A percentile compares a stretch with the other conserved stretches of the same genome.
Evolutionary conservation across 208 protist species (phyloP).

Genomic region (Acanthamoeba lenticulata): DNA sequence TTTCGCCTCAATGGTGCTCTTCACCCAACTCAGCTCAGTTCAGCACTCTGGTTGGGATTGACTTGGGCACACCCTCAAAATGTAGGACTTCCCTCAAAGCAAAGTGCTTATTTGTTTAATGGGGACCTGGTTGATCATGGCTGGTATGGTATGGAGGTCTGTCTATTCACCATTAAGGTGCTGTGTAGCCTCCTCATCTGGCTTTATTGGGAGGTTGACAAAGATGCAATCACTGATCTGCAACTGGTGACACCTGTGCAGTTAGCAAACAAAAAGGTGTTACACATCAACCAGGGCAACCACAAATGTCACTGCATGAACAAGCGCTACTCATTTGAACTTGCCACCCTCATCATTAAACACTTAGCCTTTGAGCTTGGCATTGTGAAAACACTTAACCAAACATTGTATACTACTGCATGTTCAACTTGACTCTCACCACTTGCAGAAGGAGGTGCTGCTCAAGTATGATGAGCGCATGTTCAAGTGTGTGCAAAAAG

Average conservation of each 20-base stretch:
- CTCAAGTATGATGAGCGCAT: conserved; percentile 84
- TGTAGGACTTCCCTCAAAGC: not conserved
- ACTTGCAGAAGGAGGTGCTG: conserved; percentile 13
- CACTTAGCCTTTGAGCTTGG: not conserved
- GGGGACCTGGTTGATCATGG: conserved; percentile 93
- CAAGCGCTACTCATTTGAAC: conserved; percentile 97
- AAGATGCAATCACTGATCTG: too few species aligned
- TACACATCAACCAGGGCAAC: conserved; percentile 92
- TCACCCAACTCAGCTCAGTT: not conserved
- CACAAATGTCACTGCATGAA: conserved; percentile 96
- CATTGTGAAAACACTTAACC: too few species aligned
- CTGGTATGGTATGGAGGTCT: conserved; percentile 95
- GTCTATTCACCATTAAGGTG: conserved; percentile 95
- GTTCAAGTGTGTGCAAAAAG: conserved; percentile 94
- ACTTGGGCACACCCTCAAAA: not conserved
- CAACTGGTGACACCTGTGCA: not conserved
- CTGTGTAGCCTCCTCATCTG: too few species aligned
- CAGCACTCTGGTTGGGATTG: not conserved
- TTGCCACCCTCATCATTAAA: not conserved
- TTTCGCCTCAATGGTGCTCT: conserved; percentile 88
- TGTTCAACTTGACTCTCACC: not conserved
- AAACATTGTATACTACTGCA: too few species aligned
- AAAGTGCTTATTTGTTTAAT: conserved; percentile 17
- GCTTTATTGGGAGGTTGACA: too few species aligned
- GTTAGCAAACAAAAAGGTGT: not conserved